Conservation (phyloP, 2,329 filamentous ascomycete species). For the Pseudogymnoascus sp. region DNA sequence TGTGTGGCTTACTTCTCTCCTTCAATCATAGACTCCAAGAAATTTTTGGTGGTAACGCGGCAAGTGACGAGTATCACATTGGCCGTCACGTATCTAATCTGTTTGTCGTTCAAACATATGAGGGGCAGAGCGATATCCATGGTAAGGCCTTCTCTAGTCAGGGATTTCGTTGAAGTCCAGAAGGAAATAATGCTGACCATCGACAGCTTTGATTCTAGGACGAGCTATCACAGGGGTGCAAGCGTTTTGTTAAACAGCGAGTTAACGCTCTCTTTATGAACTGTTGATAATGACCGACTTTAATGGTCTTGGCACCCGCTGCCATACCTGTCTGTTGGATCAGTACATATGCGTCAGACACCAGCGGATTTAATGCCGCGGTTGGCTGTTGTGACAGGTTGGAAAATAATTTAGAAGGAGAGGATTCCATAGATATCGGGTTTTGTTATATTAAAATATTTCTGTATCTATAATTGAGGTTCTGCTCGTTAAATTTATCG, state of each 20-base stretch:
- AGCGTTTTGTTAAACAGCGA: constrained; percentile 46
- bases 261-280: neutral
- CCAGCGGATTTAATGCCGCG: no score
- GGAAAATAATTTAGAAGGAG: no score
- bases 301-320: no score
- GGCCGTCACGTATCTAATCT: constrained; percentile 91
- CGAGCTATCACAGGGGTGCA: constrained; percentile 67
- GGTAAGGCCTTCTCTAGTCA: constrained; percentile 14
- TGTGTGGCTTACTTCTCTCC: neutral
- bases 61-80: constrained; percentile 93
- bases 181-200: constrained; percentile 38
- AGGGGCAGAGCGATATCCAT: constrained; percentile 97
- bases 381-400: no score
- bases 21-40: constrained; percentile 59
- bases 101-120: constrained; percentile 96
- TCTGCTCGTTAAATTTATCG: neutral
- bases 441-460: no score
- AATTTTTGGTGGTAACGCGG: constrained; percentile 93
- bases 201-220: constrained; percentile 57
- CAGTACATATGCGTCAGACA: neutral
- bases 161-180: neutral
- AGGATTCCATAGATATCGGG: no score
- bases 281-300: neutral
- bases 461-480: neutral
- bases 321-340: neutral